Evolutionary conservation across 495 filamentous ascomycete genomes (phyloP), one percentile per base, ranked within the genome.

Genomic region (Xylaria scruposa): DNA sequence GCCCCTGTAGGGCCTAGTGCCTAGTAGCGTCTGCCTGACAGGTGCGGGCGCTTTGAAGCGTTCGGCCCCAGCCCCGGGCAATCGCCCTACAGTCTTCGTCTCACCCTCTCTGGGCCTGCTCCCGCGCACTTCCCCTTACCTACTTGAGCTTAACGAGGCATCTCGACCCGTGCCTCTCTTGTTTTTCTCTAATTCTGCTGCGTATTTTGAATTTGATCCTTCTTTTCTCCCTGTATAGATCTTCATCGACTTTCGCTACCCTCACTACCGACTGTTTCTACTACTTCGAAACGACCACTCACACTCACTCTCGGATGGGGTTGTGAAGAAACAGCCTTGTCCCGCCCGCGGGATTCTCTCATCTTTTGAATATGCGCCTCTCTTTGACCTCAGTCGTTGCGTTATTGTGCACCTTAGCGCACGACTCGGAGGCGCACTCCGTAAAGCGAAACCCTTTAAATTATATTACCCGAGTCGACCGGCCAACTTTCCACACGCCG

Each of bases 401-500:
- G 31, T 51, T 79, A 42, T 38, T 79, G 71, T 74, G 71, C n/a
- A 59, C 73, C n/a, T 13, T 79, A 17, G 74, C 76, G 13, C 63
- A 36, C 69, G 68, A 51, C 56, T 68, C 61, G 51, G 74, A 78
- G 83, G 94, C 91, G 68, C 90, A 92, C 77, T 97, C 95, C 2
- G 85, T 89, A 71, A 88, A 89, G 62, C 87, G 95, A 70, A 91
- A 91, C 74, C 92, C 95, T 12, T 86, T 99, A 62, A 89, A 85
- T 71, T 91, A 91, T 78, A 81, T 97, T 38, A 90, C 90, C 1
- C 83, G 88, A 58, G 82, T 98, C 68, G 92, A 95, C 42, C 89
- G 94, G 78, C 86, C 93, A 7, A 82, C 86, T 54, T 92, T 99
- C 49, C 88, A 91, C 72, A 97, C 94, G 1, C 90, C 91, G 13